Conservation (phyloP, 2,329 filamentous ascomycete genomes). For the Iodosphaeria phyllophila region DNA sequence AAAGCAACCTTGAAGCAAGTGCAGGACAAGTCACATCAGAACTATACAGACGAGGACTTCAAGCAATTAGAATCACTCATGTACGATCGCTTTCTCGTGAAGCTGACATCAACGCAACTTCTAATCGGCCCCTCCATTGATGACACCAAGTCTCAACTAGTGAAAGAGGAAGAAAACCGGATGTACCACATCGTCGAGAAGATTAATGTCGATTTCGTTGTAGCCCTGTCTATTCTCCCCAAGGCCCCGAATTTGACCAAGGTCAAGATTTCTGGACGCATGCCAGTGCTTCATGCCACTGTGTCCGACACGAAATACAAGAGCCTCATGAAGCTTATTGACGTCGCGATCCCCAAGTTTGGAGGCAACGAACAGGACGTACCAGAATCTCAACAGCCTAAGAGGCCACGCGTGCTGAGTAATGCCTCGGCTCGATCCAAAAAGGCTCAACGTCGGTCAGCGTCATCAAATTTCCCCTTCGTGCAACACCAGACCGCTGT, state of each 20-base stretch:
- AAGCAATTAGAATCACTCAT: conserved; percentile 77
- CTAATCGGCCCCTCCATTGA: conserved; percentile 88
- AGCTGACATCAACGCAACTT: conserved; percentile 85
- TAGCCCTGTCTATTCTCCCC: conserved; percentile 94
- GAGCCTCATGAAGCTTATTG: conserved; percentile 85
- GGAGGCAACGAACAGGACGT: conserved; percentile 26
- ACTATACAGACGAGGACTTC: conserved; percentile 79
- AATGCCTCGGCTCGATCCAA: conserved; percentile 24
- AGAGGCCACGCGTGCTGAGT: conserved; percentile 27
- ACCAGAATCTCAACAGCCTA: conserved; percentile 11
- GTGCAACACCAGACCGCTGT: conserved; percentile 55
- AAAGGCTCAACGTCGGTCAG: conserved; percentile 34
- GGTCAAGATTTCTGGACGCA: conserved; percentile 73
- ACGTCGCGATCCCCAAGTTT: conserved; percentile 83
- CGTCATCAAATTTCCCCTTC: conserved; percentile 46
- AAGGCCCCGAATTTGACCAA: conserved; percentile 88
- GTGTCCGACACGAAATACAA: conserved; percentile 96
- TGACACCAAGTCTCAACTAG: conserved; percentile 68
- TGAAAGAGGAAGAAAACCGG: conserved; percentile 44
- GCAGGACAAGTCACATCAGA: conserved; percentile 72
- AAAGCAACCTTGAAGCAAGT: conserved; percentile 78
- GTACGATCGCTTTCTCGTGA: conserved; percentile 94
- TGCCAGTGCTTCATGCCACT: conserved; percentile 80
- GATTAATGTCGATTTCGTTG: conserved; percentile 91
- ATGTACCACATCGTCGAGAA: conserved; percentile 83